Evolutionary conservation across 1,284 basidiomycete genomes (phyloP).

Genomic region (Puccinia horiana): DNA sequence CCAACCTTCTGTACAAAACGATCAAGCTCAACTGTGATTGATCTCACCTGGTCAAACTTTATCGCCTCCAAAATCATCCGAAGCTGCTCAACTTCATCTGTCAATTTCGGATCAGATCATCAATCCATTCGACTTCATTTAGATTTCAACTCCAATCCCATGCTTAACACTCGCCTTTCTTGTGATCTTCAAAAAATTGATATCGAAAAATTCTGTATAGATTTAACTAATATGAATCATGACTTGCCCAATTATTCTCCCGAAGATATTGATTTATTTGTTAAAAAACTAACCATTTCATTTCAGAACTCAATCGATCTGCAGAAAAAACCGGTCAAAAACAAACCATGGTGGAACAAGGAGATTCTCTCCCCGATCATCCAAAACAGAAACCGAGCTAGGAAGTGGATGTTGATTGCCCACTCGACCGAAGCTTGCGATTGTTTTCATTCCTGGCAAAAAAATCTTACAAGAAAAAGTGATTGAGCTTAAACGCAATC

Average conservation of each 20-base stretch:
- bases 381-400: too few species aligned
- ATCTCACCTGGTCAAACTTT: not conserved
- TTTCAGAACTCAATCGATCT: not conserved
- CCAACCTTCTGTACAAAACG: not conserved
- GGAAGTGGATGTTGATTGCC: constrained; percentile 1
- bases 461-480: not conserved
- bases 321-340: not conserved
- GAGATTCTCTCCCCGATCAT: not conserved
- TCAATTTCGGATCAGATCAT: constrained; percentile 1
- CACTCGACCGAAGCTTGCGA: not conserved
- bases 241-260: not conserved
- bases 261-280: not conserved
- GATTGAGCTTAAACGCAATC: constrained; percentile 9
- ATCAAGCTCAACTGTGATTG: not conserved
- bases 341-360: constrained; percentile 17
- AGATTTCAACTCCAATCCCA: not conserved
- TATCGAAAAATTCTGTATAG: not conserved
- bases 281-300: not conserved
- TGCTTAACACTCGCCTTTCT: not conserved
- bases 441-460: not conserved
- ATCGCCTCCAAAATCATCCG: not conserved
- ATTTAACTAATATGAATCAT: not conserved
- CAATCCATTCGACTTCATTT: not conserved
- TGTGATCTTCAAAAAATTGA: not conserved
- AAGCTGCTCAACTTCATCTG: not conserved